Evolutionary conservation across 2,329 filamentous ascomycete species (phyloP).

Genomic region (Colletotrichum magnum): DNA sequence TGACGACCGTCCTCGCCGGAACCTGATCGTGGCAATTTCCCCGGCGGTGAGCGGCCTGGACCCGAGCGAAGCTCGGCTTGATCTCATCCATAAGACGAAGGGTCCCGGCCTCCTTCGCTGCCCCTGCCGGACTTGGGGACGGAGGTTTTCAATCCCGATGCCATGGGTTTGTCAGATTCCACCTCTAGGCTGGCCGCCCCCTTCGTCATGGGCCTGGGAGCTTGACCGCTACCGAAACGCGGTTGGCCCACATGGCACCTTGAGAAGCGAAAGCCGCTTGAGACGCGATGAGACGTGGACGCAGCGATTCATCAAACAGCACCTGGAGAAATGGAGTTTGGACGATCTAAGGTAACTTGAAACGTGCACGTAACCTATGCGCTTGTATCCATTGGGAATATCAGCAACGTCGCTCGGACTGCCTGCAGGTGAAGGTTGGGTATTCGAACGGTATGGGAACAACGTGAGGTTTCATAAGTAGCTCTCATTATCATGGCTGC

Average conservation of each 20-base stretch:
- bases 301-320: not conserved
- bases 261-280: slow-evolving; percentile 3
- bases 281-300: slow-evolving; percentile 5
- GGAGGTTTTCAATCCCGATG: not conserved
- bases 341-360: slow-evolving; percentile 11
- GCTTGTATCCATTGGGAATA: not conserved
- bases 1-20: no score
- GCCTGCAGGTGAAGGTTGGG: slow-evolving; percentile 1
- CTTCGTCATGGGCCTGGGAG: not conserved
- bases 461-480: not conserved
- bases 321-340: not conserved
- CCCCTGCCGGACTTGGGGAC: not conserved
- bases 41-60: no score
- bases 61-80: not conserved
- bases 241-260: not conserved
- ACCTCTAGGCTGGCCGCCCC: no score
- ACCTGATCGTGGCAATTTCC: no score
- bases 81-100: not conserved
- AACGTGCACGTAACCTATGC: not conserved
- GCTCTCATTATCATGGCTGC: no score
- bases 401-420: not conserved
- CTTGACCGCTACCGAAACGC: not conserved
- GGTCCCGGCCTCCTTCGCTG: not conserved
- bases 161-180: not conserved
- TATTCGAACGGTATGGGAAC: not conserved